A percentile compares a stretch with the other conserved stretches of the same genome.
Conservation (phyloP, 2,329 filamentous ascomycete genomes). For the Colletotrichum kahawae region DNA sequence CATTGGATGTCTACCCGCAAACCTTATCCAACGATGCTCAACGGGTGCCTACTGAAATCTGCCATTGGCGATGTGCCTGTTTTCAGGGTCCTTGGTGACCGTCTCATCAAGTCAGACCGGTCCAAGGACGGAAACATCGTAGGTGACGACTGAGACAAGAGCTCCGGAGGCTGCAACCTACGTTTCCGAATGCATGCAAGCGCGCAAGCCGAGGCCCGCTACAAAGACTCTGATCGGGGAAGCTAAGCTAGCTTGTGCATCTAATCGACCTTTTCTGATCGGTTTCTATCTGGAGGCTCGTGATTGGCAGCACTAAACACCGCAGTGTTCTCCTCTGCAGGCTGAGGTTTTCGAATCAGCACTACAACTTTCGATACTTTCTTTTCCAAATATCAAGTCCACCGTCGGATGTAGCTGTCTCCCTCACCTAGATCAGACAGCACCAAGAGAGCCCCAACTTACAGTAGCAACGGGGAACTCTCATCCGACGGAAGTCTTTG, state of each 20-base stretch:
- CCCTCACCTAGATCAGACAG: background rate
- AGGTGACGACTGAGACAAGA: background rate
- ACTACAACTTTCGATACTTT: background rate
- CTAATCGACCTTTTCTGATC: background rate
- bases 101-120: background rate
- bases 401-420: background rate
- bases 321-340: background rate
- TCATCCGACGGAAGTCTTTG: background rate
- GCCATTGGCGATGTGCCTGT: background rate
- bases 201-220: background rate
- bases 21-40: background rate
- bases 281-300: background rate
- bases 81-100: slow-evolving; percentile 1
- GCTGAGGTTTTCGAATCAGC: background rate
- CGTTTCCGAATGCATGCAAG: slow-evolving; percentile 1
- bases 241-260: background rate
- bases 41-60: background rate
- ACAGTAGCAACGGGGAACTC: background rate
- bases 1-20: background rate
- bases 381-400: background rate
- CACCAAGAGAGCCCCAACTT: background rate
- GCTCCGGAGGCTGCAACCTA: background rate
- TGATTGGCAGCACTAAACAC: background rate
- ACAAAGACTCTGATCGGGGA: background rate
- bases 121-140: background rate